Percentiles rank a stretch among this genome's conserved stretches.
phyloP scores from a whole-genome alignment of 495 filamentous ascomycete genomes.

The Lasiosphaeria ovina region DNA sequence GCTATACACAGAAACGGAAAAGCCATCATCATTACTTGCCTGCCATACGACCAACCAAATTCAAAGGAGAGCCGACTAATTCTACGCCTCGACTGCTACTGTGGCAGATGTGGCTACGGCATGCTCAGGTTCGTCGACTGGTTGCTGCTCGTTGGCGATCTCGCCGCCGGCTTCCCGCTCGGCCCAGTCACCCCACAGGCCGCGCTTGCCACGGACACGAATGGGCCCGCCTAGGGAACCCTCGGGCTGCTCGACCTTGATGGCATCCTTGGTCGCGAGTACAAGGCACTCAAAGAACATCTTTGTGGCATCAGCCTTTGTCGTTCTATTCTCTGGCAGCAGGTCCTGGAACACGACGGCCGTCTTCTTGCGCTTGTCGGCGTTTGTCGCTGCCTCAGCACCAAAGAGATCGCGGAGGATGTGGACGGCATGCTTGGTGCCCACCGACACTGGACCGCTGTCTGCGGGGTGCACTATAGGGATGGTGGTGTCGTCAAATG shows the following conservation, averaged over 20 bases:
- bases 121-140: slow-evolving; percentile 25
- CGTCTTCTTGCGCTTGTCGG: slow-evolving; percentile 69
- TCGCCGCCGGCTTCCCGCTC: slow-evolving; percentile 72
- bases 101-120: slow-evolving; percentile 33
- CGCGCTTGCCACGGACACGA: slow-evolving; percentile 79
- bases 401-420: slow-evolving; percentile 87
- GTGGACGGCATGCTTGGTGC: slow-evolving; percentile 94
- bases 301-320: slow-evolving; percentile 87
- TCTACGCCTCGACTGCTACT: slow-evolving; percentile 26
- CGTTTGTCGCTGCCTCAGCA: slow-evolving; percentile 54
- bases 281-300: slow-evolving; percentile 99
- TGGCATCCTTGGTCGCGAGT: slow-evolving; percentile 93
- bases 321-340: slow-evolving; percentile 74
- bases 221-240: slow-evolving; percentile 72
- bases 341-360: slow-evolving; percentile 88
- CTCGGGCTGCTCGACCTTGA: slow-evolving; percentile 90
- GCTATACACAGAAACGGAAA: neutral
- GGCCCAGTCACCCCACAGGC: slow-evolving; percentile 93
- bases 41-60: neutral
- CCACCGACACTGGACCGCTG: slow-evolving; percentile 77
- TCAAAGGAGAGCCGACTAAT: neutral
- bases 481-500: slow-evolving; percentile 73
- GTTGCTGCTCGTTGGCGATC: slow-evolving; percentile 37
- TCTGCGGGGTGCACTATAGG: slow-evolving; percentile 75
- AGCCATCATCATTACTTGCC: neutral